Evolutionary conservation across 169 alveolate genomes (phyloP).

Genomic region (Babesia bigemina): DNA sequence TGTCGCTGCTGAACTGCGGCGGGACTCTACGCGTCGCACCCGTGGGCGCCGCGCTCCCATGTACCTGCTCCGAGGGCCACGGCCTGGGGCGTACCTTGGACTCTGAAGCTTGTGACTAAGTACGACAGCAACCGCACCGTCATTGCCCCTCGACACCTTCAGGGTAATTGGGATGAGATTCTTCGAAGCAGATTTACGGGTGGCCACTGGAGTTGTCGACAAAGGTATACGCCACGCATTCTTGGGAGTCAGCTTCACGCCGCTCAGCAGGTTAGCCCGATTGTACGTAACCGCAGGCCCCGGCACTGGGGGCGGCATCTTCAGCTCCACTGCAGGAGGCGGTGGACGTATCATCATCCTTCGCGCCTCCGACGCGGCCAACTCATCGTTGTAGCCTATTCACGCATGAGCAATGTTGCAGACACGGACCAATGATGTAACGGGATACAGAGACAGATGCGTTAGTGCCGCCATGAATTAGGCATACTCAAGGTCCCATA

Average conservation of each 20-base stretch:
- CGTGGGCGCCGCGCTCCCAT: not conserved
- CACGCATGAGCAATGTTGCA: not conserved
- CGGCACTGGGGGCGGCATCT: not conserved
- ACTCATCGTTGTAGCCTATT: slow-evolving; percentile 57
- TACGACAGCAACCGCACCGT: not conserved
- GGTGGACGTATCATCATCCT: slow-evolving; percentile 30
- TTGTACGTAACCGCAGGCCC: not conserved
- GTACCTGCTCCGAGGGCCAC: not conserved
- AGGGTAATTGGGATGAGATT: slow-evolving; percentile 10
- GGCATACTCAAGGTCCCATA: no score
- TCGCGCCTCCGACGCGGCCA: slow-evolving; percentile 53
- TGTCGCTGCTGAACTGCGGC: not conserved
- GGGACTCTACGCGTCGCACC: not conserved
- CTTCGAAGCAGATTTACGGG: not conserved
- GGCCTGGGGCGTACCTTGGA: not conserved
- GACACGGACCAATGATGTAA: no score
- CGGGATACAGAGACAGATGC: no score
- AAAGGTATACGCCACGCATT: slow-evolving; percentile 17
- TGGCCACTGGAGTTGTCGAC: slow-evolving; percentile 16
- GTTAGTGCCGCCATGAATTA: no score
- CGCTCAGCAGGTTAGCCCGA: slow-evolving; percentile 6
- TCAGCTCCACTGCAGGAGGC: not conserved
- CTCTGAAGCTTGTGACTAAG: not conserved
- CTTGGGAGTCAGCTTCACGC: slow-evolving; percentile 1
- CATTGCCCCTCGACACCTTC: not conserved